These are phyloP conservation scores for Plenodomus lindquistii DNA, from an alignment of 2,329 filamentous ascomycete species.

Conservation along the genomic window DNA sequence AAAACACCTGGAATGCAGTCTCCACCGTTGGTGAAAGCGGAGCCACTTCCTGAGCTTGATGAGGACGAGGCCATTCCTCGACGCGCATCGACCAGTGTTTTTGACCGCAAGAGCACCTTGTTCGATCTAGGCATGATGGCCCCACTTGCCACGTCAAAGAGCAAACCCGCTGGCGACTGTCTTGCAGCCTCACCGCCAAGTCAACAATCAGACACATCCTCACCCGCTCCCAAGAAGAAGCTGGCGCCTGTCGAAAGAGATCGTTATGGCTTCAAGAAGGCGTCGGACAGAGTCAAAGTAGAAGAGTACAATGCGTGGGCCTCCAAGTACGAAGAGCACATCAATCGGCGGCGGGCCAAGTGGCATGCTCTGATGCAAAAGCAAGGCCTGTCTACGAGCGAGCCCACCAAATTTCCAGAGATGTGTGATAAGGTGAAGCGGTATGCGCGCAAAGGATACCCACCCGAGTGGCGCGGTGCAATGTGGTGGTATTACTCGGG, in stretches of 20 bases:
- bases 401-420: constrained; percentile 77
- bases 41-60: constrained; percentile 38
- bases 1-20: constrained; percentile 19
- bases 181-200: constrained; percentile 2
- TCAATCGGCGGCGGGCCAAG: constrained; percentile 75
- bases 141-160: constrained; percentile 10
- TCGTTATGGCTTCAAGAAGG: constrained; percentile 90
- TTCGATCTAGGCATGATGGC: constrained; percentile 29
- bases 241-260: constrained; percentile 60
- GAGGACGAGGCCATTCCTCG: constrained; percentile 40
- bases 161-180: constrained; percentile 5
- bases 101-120: constrained; percentile 37
- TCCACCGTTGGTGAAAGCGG: constrained; percentile 26
- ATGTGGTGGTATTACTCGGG: constrained; percentile 98
- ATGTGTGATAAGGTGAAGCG: constrained; percentile 83
- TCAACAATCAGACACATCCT: constrained; percentile 6
- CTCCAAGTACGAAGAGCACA: constrained; percentile 71
- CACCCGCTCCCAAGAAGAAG: constrained; percentile 20
- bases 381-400: constrained; percentile 70
- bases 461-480: constrained; percentile 89
- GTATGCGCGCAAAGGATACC: constrained; percentile 90
- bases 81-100: constrained; percentile 41
- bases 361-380: constrained; percentile 81
- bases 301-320: constrained; percentile 85
- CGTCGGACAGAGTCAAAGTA: constrained; percentile 74